A percentile compares a stretch with the other conserved stretches of the same genome.
These are phyloP conservation scores for Corynascus novoguineensis DNA, from an alignment of 495 filamentous ascomycete genomes.

Conservation along the genomic window DNA sequence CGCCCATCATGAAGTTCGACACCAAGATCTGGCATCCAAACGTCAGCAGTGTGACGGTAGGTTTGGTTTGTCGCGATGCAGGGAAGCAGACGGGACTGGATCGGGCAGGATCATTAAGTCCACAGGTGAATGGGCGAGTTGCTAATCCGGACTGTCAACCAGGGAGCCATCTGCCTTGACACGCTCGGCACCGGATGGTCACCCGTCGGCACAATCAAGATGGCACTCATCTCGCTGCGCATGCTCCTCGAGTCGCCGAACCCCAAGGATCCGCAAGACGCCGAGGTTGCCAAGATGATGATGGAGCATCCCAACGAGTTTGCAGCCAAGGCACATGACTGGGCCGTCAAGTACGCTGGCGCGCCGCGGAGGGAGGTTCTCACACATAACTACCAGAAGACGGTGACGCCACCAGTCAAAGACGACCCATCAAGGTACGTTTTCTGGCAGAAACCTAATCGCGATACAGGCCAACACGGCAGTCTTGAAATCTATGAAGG, in stretches of 20 bases:
- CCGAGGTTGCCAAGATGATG: constrained; percentile 90
- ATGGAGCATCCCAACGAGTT: constrained; percentile 73
- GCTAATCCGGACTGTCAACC: background rate
- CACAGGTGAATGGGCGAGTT: background rate
- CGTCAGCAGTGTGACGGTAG: constrained; percentile 87
- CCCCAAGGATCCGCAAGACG: constrained; percentile 95
- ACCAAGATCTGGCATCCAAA: constrained; percentile 99
- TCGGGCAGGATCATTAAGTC: background rate
- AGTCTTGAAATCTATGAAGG: background rate
- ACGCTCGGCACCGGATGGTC: constrained; percentile 88
- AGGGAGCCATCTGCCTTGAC: constrained; percentile 98
- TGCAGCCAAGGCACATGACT: constrained; percentile 76
- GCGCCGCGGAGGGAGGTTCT: constrained; percentile 52
- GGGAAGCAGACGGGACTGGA: background rate
- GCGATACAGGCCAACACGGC: background rate
- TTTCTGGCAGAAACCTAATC: background rate
- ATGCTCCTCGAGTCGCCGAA: constrained; percentile 90
- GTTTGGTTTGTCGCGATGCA: constrained; percentile 24
- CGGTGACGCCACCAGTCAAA: constrained; percentile 13
- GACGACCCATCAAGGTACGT: constrained; percentile 38
- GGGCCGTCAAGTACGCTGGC: constrained; percentile 78
- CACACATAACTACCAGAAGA: constrained; percentile 16
- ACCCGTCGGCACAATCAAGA: constrained; percentile 93
- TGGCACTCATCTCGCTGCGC: constrained; percentile 85
- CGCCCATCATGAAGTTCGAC: constrained; percentile 86